Conservation (phyloP, 805 yeast genomes). For the Yamadazyma kitorensis region DNA sequence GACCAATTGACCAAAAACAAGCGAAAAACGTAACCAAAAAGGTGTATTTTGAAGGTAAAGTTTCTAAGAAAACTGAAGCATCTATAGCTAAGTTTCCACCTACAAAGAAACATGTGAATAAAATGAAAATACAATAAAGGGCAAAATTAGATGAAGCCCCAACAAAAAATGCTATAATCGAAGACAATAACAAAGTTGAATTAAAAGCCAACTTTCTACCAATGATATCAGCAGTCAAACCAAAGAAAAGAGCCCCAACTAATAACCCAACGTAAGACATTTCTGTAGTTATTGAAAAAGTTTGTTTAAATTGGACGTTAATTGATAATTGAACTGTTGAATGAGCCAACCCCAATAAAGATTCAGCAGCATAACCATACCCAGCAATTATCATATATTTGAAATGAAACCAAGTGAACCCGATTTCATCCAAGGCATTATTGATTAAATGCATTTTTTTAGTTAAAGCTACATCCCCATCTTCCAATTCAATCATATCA, state of each 20-base stretch:
- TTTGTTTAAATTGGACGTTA: conserved; percentile 45
- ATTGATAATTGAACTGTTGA: conserved; percentile 45
- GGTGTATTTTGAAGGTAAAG: conserved; percentile 23
- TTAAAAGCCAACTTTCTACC: conserved; percentile 54
- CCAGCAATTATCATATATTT: conserved; percentile 52
- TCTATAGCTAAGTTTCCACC: conserved; percentile 31
- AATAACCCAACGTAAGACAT: conserved; percentile 42
- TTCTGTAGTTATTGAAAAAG: conserved; percentile 44
- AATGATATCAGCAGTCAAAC: conserved; percentile 52
- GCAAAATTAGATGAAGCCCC: conserved; percentile 27
- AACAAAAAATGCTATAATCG: conserved; percentile 21
- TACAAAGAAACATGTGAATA: conserved; percentile 20
- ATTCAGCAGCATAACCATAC: conserved; percentile 55
- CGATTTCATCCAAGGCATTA: conserved; percentile 33
- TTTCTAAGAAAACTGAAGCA: conserved; percentile 26
- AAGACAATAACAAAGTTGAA: conserved; percentile 19
- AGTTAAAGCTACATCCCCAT: conserved; percentile 8
- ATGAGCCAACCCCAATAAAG: conserved; percentile 48
- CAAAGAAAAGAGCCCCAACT: conserved; percentile 54
- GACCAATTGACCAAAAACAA: conserved; percentile 63
- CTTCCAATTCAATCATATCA: conserved; percentile 9
- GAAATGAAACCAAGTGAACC: conserved; percentile 54
- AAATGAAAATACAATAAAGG: conserved; percentile 21
- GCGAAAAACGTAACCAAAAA: conserved; percentile 36
- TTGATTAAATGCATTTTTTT: conserved; percentile 28